These are phyloP conservation scores for Dujonia santamariae DNA, from an alignment of 1,139 yeast genomes.

Conservation along the genomic window DNA sequence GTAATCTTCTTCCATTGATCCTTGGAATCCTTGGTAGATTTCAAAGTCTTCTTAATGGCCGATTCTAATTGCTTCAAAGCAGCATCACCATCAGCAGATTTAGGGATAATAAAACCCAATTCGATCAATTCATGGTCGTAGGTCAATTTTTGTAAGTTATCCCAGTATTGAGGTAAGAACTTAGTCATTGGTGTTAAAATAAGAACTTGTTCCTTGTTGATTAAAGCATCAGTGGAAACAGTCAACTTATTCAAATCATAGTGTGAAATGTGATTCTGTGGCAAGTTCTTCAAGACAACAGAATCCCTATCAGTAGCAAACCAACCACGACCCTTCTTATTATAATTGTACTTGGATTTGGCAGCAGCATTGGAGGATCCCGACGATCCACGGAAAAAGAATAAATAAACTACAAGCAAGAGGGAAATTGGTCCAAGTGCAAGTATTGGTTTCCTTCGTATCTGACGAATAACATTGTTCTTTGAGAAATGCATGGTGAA, in stretches of 20 bases:
- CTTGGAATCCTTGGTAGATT: slow-evolving; percentile 52
- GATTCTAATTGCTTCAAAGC: slow-evolving; percentile 69
- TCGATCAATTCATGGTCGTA: slow-evolving; percentile 86
- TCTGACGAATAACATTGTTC: slow-evolving; percentile 42
- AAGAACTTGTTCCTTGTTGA: slow-evolving; percentile 77
- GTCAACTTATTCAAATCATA: slow-evolving; percentile 77
- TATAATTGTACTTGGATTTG: slow-evolving; percentile 45
- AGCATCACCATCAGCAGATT: slow-evolving; percentile 72
- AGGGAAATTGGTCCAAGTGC: slow-evolving; percentile 45
- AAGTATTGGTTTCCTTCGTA: slow-evolving; percentile 59
- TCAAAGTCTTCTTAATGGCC: slow-evolving; percentile 50
- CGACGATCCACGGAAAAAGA: slow-evolving; percentile 31
- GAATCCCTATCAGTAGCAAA: slow-evolving; percentile 42
- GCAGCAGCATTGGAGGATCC: slow-evolving; percentile 22
- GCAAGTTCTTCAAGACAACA: slow-evolving; percentile 57
- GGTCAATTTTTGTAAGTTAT: slow-evolving; percentile 63
- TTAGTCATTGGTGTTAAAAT: slow-evolving; percentile 85
- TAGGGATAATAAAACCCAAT: slow-evolving; percentile 87
- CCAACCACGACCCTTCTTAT: slow-evolving; percentile 47
- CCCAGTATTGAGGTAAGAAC: slow-evolving; percentile 86
- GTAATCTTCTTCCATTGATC: slow-evolving; percentile 75
- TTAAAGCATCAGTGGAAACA: slow-evolving; percentile 65
- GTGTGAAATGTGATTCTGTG: slow-evolving; percentile 79
- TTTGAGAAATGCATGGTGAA: too few relatives aligned
- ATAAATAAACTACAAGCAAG: slow-evolving; percentile 38